Evolutionary conservation across 257 asterid species (phyloP).

Genomic region (Solanum chilense): DNA sequence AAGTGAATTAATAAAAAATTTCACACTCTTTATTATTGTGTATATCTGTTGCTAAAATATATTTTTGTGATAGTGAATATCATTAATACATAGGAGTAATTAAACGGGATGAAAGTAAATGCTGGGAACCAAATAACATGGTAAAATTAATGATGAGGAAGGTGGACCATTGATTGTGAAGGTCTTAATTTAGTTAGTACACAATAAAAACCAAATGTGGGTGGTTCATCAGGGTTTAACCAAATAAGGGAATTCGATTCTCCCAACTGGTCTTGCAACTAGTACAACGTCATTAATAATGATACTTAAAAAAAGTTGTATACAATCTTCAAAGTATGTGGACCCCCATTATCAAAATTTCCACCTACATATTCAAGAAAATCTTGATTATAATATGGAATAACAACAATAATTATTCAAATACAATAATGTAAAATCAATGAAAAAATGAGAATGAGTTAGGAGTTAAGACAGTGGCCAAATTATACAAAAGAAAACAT

Average conservation of each 20-base stretch:
- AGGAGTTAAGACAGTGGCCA: neutral
- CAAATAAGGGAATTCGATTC: constrained; percentile 8
- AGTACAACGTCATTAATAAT: neutral
- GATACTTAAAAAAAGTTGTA: neutral
- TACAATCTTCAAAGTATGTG: neutral
- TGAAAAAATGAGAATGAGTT: neutral
- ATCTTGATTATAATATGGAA: neutral
- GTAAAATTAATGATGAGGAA: neutral
- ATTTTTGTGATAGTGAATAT: neutral
- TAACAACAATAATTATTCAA: neutral
- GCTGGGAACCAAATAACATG: neutral
- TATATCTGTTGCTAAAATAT: no score
- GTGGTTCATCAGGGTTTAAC: neutral
- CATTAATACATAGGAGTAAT: neutral
- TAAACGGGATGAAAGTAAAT: neutral
- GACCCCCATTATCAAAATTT: neutral
- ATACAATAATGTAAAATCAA: neutral
- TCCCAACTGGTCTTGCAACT: neutral
- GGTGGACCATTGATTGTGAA: neutral
- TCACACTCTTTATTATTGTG: no score
- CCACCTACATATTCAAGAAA: neutral
- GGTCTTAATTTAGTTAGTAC: neutral
- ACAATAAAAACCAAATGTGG: neutral
- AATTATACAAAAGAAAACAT: constrained; percentile 1
- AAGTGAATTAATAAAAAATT: no score